Conservation (phyloP, 2,329 filamentous ascomycete genomes). For the Sclerotinia trifoliorum region DNA sequence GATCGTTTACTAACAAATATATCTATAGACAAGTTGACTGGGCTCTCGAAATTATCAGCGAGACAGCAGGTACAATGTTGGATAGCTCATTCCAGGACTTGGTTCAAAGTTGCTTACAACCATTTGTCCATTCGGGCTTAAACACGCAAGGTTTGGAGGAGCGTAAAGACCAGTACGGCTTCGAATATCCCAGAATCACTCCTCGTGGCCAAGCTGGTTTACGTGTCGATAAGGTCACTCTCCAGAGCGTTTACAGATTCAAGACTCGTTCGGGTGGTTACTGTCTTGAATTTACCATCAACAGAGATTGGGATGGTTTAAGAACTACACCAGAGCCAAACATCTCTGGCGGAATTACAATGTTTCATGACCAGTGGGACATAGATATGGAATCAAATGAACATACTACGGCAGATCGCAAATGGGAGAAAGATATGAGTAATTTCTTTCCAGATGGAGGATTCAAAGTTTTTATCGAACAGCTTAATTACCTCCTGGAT, state of each 20-base stretch:
- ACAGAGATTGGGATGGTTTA: conserved; percentile 34
- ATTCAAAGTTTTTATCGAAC: conserved; percentile 29
- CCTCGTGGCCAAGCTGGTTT: conserved; percentile 24
- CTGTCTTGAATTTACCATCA: conserved; percentile 37
- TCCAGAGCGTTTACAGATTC: conserved; percentile 36
- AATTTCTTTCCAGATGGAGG: conserved; percentile 33
- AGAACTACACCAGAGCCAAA: conserved; percentile 31
- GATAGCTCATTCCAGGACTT: conserved; percentile 27
- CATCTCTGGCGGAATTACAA: conserved; percentile 32
- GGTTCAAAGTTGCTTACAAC: conserved; percentile 29
- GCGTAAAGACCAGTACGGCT: conserved; percentile 30
- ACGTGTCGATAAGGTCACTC: conserved; percentile 28
- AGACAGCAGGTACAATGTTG: conserved; percentile 30
- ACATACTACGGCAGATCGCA: conserved; percentile 27
- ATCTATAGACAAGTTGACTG: conserved; percentile 35
- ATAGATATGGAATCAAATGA: conserved; percentile 34
- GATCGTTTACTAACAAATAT: conserved; percentile 2
- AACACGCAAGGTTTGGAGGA: conserved; percentile 1
- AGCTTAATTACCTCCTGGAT: background rate
- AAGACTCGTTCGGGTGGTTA: conserved; percentile 30
- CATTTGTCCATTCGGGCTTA: conserved; percentile 10
- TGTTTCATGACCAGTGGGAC: conserved; percentile 39
- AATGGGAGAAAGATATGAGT: conserved; percentile 31
- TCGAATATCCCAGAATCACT: conserved; percentile 33
- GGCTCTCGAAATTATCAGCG: conserved; percentile 37